These are phyloP conservation scores for Solanum aculeatissimum DNA, from an alignment of 305 asterid species.

Conservation along the genomic window DNA sequence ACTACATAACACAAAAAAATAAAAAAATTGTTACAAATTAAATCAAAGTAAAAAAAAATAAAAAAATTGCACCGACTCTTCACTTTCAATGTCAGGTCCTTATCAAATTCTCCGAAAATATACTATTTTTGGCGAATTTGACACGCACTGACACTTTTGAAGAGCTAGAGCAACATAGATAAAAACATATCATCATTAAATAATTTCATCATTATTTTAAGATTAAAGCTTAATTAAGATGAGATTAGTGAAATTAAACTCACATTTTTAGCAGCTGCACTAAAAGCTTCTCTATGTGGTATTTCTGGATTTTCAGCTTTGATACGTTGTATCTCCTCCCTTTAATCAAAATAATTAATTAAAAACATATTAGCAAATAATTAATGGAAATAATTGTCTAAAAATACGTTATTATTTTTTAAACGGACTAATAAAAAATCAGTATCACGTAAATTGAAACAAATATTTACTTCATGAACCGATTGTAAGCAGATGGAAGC, in stretches of 20 bases:
- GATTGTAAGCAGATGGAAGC: slow-evolving; percentile 95
- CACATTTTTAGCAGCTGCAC: slow-evolving; percentile 93
- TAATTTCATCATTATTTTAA: neutral
- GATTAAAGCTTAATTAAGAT: too few species aligned
- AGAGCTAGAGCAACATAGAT: too few species aligned
- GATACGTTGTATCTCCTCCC: slow-evolving; percentile 94
- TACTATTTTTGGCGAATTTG: too few species aligned
- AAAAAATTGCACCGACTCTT: too few species aligned
- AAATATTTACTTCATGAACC: slow-evolving; percentile 79
- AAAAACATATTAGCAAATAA: too few species aligned
- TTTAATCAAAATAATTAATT: neutral
- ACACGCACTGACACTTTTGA: too few species aligned
- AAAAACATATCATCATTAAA: neutral
- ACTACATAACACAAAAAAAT: neutral
- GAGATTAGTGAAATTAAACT: neutral
- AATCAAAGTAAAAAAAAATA: neutral
- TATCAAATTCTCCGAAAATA: too few species aligned
- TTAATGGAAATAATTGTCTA: too few species aligned
- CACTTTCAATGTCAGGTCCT: rapidly evolving
- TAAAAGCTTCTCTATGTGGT: slow-evolving; percentile 95
- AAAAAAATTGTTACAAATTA: neutral
- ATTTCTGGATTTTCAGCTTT: slow-evolving; percentile 89
- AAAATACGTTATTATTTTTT: neutral
- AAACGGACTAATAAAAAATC: neutral
- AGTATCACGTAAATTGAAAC: neutral